Evolutionary conservation across 2,329 filamentous ascomycete species (phyloP), one percentile per base, ranked within the genome.

Genomic region (Aspergillus neotritici): DNA sequence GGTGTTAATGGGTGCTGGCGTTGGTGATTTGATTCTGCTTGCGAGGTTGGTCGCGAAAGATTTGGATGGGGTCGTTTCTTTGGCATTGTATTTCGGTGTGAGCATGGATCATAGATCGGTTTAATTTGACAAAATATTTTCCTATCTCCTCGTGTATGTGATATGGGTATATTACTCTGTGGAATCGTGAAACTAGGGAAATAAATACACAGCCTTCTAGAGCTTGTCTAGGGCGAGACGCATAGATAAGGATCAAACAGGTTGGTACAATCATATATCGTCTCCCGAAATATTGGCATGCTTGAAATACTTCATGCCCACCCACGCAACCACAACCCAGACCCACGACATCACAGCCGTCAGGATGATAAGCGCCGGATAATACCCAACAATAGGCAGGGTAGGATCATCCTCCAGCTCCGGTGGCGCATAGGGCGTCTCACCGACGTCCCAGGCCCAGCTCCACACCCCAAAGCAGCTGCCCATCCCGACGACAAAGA

Each of bases 291-390:
- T 94, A 71, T 95, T 95, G 29, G 93, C 91, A 73, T 98, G 93
- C 55, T 90, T 82, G 63, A 98, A 98, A 67, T 97, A 97, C 66
- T 98, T 98, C 91, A 98, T 97, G 16, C 93, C 93, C 37, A 97
- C 84, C 93, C 93, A 98, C 9, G 94, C 93, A 45, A 94, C 83
- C 10, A 95, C 82, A 13, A 97, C 93, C 93, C 93, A 98, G 5
- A 97, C 88, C 93, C 93, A 98, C 13, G 90, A 89, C 87, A 98
- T 96, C 21, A 98, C 87, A 37, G 83, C 84, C 3, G 91, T 96
- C 54, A 97, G 72, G 46, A 97, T 93, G 52, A 97, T 86, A 58
- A 98, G 71, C 9, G 90, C 88, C 16, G 93, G 93, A 68, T 98
- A 98, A 67, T 98, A 98, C 8, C 94, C 93, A 9, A 94, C 87